Percentiles rank a stretch among this genome's conserved stretches.
phyloP scores from a whole-genome alignment of 1,139 yeast genomes.

The Yamadazyma taylorii region DNA sequence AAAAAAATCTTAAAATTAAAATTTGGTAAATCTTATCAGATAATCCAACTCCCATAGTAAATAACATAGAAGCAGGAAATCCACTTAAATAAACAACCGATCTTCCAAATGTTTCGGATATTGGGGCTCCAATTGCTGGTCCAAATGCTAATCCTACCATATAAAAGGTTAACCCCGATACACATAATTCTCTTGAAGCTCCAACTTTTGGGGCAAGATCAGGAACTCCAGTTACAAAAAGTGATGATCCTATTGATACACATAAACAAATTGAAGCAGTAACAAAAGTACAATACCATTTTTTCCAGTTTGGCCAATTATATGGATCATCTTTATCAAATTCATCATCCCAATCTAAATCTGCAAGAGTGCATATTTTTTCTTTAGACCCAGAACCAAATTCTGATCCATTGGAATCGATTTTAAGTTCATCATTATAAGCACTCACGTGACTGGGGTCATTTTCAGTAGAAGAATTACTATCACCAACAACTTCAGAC shows the following conservation, averaged over 20 bases:
- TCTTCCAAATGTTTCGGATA: conserved; percentile 75
- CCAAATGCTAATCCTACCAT: conserved; percentile 70
- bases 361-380: conserved; percentile 19
- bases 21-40: conserved; percentile 56
- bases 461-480: not conserved
- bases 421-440: not conserved
- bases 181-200: conserved; percentile 56
- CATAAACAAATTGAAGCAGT: conserved; percentile 65
- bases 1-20: conserved; percentile 70
- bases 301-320: conserved; percentile 63
- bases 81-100: conserved; percentile 59
- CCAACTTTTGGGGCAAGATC: conserved; percentile 47
- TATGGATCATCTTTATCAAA: conserved; percentile 61
- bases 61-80: conserved; percentile 68
- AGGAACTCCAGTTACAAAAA: conserved; percentile 62
- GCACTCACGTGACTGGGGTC: not conserved
- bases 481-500: not conserved
- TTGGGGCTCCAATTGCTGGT: conserved; percentile 75
- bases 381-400: conserved; percentile 9
- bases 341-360: conserved; percentile 62
- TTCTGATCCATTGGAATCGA: not conserved
- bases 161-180: conserved; percentile 71
- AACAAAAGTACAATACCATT: conserved; percentile 63
- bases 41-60: conserved; percentile 75
- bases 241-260: conserved; percentile 70